A percentile compares a stretch with the other conserved stretches of the same genome.
phyloP scores from a whole-genome alignment of 2,329 filamentous ascomycete genomes.

The Zymoseptoria crescenta region DNA sequence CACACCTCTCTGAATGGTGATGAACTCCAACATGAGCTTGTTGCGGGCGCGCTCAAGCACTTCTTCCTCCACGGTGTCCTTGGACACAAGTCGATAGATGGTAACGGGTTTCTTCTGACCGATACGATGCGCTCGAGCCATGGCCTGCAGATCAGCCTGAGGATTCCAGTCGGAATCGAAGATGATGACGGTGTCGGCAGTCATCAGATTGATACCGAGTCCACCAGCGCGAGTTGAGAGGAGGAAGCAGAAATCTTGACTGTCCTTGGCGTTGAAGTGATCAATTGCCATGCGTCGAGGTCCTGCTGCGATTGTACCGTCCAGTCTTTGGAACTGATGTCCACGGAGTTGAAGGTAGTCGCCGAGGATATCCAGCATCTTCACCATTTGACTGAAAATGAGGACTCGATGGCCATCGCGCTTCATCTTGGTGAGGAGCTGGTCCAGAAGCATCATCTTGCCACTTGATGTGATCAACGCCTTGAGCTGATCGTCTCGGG shows the following conservation, averaged over 20 bases:
- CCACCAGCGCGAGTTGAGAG: conserved; percentile 92
- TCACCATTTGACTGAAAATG: conserved; percentile 99
- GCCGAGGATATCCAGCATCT: conserved; percentile 91
- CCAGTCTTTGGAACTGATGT: conserved; percentile 91
- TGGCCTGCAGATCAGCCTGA: conserved; percentile 93
- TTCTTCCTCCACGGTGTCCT: conserved; percentile 97
- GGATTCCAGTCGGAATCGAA: conserved; percentile 99
- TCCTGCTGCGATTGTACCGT: conserved; percentile 85
- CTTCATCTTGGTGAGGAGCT: conserved; percentile 86
- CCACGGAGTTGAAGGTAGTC: conserved; percentile 89
- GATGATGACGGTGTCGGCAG: conserved; percentile 92
- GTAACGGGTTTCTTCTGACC: conserved; percentile 94
- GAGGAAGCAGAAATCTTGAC: conserved; percentile 92
- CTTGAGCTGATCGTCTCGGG: conserved; percentile 84
- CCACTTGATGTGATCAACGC: conserved; percentile 93
- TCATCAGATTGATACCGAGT: conserved; percentile 98
- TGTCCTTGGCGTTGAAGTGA: conserved; percentile 95
- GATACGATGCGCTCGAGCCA: conserved; percentile 96
- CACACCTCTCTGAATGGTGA: conserved; percentile 93
- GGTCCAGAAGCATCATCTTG: conserved; percentile 98
- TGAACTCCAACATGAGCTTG: conserved; percentile 93
- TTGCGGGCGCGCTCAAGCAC: conserved; percentile 93
- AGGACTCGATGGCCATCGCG: conserved; percentile 90
- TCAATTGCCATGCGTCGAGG: conserved; percentile 91
- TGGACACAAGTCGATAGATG: conserved; percentile 92